Conservation (phyloP, 495 filamentous ascomycete genomes). For the Terfezia boudieri region DNA sequence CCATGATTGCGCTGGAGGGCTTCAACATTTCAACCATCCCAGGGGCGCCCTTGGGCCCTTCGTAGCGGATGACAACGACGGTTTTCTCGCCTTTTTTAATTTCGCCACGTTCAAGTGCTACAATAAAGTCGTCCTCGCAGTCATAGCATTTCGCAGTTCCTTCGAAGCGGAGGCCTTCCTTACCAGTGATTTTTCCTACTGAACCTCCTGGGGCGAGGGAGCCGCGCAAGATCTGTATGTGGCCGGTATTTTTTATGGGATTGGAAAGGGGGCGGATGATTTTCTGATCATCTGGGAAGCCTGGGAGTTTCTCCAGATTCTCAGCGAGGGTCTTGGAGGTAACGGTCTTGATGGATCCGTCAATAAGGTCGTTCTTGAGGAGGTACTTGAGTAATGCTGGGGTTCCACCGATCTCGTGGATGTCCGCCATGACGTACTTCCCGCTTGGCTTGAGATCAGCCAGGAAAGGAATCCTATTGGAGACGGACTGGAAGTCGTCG, state of each 20-base stretch:
- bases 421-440: constrained; percentile 88
- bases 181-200: constrained; percentile 96
- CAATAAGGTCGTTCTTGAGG: constrained; percentile 68
- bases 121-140: constrained; percentile 58
- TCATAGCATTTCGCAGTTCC: constrained; percentile 81
- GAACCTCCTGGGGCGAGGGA: constrained; percentile 74
- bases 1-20: constrained; percentile 65
- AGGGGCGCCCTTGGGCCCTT: constrained; percentile 60
- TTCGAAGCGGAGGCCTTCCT: constrained; percentile 74
- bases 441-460: constrained; percentile 94
- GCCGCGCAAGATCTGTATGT: constrained; percentile 91
- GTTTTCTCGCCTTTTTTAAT: constrained; percentile 96
- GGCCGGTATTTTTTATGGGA: constrained; percentile 83
- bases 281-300: constrained; percentile 63
- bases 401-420: constrained; percentile 69
- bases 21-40: constrained; percentile 84
- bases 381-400: constrained; percentile 80
- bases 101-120: constrained; percentile 51
- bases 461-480: constrained; percentile 75
- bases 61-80: constrained; percentile 92
- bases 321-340: constrained; percentile 84
- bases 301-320: constrained; percentile 58
- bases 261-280: constrained; percentile 81
- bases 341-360: constrained; percentile 74
- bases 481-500: constrained; percentile 92